Conservation (phyloP, 768 basidiomycete genomes). For the Calocybe gangraenosa region DNA sequence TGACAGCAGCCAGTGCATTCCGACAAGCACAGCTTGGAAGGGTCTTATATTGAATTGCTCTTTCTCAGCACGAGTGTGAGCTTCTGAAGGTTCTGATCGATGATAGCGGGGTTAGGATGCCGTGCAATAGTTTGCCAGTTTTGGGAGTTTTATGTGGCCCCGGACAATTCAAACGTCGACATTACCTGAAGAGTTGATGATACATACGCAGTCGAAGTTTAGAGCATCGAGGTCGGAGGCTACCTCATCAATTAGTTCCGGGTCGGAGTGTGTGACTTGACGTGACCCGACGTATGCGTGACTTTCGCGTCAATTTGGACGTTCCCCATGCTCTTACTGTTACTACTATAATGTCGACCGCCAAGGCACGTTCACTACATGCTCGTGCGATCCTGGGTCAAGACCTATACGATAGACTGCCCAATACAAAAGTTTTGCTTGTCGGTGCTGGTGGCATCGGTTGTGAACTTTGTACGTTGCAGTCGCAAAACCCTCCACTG, state of each 20-base stretch:
- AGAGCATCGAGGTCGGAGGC: too few relatives aligned
- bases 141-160: too few relatives aligned
- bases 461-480: constrained; percentile 80
- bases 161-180: too few relatives aligned
- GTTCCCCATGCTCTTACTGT: neutral
- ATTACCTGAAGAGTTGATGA: too few relatives aligned
- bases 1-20: too few relatives aligned
- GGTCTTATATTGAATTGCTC: too few relatives aligned
- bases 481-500: neutral
- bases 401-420: constrained; percentile 58
- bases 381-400: constrained; percentile 78
- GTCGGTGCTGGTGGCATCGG: constrained; percentile 98
- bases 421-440: constrained; percentile 69
- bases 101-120: too few relatives aligned
- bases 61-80: too few relatives aligned
- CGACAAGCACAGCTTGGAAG: too few relatives aligned
- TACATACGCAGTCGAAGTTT: too few relatives aligned
- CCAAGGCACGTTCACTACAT: constrained; percentile 51
- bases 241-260: neutral
- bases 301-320: constrained; percentile 20
- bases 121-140: too few relatives aligned
- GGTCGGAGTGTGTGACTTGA: neutral
- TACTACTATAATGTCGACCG: constrained; percentile 41
- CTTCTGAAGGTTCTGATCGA: too few relatives aligned
- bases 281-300: constrained; percentile 25